phyloP scores from a whole-genome alignment of 2,329 filamentous ascomycete species.

The Nothophoma quercina region DNA sequence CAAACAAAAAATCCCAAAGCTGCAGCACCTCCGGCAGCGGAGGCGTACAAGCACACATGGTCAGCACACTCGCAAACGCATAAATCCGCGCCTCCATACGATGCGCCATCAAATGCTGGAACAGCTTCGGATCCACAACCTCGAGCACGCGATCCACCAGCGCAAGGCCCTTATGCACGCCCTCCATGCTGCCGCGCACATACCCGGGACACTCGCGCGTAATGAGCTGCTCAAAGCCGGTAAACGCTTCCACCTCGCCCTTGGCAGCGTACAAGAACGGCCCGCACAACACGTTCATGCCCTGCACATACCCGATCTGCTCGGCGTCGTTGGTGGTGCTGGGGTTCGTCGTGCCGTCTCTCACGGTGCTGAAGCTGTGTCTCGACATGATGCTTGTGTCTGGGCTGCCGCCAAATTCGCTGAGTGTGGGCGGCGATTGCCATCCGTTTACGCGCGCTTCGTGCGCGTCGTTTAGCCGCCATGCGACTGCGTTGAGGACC shows the following conservation, averaged over 20 bases:
- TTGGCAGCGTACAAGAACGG: constrained; percentile 94
- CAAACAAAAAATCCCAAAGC: constrained; percentile 97
- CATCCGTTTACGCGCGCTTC: constrained; percentile 64
- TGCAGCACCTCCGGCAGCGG: constrained; percentile 90
- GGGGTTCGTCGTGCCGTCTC: constrained; percentile 38
- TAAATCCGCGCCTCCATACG: constrained; percentile 93
- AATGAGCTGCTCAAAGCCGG: constrained; percentile 86
- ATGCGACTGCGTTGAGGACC: constrained; percentile 92
- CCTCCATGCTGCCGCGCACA: constrained; percentile 94
- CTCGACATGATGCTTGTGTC: constrained; percentile 49
- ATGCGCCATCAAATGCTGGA: constrained; percentile 82
- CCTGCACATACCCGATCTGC: constrained; percentile 93
- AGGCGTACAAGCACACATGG: constrained; percentile 93
- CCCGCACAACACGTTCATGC: constrained; percentile 97
- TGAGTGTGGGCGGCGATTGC: constrained; percentile 58
- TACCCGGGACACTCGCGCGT: constrained; percentile 91
- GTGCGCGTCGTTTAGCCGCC: constrained; percentile 85
- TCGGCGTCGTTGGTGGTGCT: constrained; percentile 57
- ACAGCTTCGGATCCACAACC: constrained; percentile 89
- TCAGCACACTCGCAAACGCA: constrained; percentile 93
- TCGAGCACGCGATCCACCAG: constrained; percentile 91
- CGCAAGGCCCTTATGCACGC: constrained; percentile 89
- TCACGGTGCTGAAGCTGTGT: constrained; percentile 38
- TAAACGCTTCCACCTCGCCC: constrained; percentile 93
- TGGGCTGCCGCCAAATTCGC: constrained; percentile 58